These are phyloP conservation scores for Cnidoscolus chayamansa DNA, from an alignment of 441 rosid species.

Conservation along the genomic window DNA sequence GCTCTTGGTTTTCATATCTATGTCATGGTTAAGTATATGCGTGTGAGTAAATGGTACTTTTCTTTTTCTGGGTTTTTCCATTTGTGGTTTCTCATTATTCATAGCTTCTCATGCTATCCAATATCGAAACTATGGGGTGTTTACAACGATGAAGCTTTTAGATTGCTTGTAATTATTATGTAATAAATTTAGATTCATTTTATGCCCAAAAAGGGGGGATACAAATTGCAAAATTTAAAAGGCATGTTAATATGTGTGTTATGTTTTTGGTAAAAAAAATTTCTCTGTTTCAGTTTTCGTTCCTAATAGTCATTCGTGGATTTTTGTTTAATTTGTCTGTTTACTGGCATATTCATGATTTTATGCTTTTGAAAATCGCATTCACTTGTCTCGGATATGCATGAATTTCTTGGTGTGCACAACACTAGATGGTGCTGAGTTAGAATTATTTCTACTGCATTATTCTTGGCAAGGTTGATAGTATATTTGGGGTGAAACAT, in stretches of 20 bases:
- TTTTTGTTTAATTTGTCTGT: not conserved
- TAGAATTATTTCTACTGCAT: not conserved
- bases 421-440: not conserved
- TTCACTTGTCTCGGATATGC: not conserved
- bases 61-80: not conserved
- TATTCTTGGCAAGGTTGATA: not conserved
- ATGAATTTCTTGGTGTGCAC: not conserved
- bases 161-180: not conserved
- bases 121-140: not conserved
- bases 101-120: not conserved
- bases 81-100: not conserved
- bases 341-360: not conserved
- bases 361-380: not conserved
- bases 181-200: not conserved
- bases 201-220: not conserved
- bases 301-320: not conserved
- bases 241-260: not conserved
- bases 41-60: not conserved
- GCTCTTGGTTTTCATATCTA: not conserved
- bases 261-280: constrained; percentile 5
- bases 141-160: not conserved
- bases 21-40: not conserved
- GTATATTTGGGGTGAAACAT: not conserved
- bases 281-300: not conserved
- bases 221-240: too few species aligned